A percentile compares a stretch with the other conserved stretches of the same genome.
Evolutionary conservation across 2,329 filamentous ascomycete species (phyloP).

Genomic region (Tolypocladium cylindrosporum): DNA sequence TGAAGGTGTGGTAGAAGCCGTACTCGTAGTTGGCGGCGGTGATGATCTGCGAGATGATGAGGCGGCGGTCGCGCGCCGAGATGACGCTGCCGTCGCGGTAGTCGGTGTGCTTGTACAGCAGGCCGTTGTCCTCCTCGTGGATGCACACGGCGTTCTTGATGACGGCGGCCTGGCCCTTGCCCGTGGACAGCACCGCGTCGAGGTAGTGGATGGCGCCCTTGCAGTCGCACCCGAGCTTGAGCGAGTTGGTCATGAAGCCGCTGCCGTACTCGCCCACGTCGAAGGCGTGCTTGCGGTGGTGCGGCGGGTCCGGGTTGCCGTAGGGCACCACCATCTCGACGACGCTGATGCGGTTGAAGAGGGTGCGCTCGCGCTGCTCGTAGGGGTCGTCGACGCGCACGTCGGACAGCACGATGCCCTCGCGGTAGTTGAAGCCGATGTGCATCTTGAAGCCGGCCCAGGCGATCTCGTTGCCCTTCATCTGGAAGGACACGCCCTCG

Average conservation of each 20-base stretch:
- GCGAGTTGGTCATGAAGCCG: conserved; percentile 56
- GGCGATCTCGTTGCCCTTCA: conserved; percentile 36
- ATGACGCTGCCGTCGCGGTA: conserved; percentile 49
- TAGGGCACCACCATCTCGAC: conserved; percentile 67
- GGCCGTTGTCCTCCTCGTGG: conserved; percentile 37
- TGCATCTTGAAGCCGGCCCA: conserved; percentile 63
- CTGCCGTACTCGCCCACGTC: conserved; percentile 59
- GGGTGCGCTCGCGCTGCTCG: conserved; percentile 34
- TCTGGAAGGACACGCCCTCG: conserved; percentile 30
- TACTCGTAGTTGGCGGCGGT: conserved; percentile 59
- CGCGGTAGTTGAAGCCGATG: conserved; percentile 62
- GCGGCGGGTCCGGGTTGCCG: conserved; percentile 51
- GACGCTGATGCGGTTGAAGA: conserved; percentile 58
- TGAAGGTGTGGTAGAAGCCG: conserved; percentile 27
- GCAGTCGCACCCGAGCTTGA: conserved; percentile 51
- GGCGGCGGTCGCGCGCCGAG: conserved; percentile 45
- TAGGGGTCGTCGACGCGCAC: conserved; percentile 49
- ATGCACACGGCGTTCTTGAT: conserved; percentile 45
- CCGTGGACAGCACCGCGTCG: conserved; percentile 24
- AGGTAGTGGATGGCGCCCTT: conserved; percentile 46
- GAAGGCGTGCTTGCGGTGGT: conserved; percentile 58
- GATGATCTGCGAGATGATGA: conserved; percentile 55
- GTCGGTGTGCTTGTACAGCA: conserved; percentile 56
- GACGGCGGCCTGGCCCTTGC: conserved; percentile 47
- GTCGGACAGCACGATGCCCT: conserved; percentile 62